Percentiles rank a stretch among this genome's conserved stretches.
These are phyloP conservation scores for Odontarrhena argentea DNA, from an alignment of 345 rosid species.

Conservation along the genomic window DNA sequence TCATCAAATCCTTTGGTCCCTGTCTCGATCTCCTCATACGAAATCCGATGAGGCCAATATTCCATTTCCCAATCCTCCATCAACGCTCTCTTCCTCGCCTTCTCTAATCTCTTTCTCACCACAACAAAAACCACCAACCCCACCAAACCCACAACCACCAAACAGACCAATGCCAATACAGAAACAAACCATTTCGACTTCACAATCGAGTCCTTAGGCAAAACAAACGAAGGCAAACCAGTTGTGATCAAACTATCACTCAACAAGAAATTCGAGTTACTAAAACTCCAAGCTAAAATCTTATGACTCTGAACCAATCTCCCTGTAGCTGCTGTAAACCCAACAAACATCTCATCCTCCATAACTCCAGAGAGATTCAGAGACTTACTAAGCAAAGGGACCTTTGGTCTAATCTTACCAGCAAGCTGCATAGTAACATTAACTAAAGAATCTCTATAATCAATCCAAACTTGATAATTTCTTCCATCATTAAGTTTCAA, in stretches of 20 bases:
- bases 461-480: slow-evolving; percentile 88
- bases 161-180: slow-evolving; percentile 44
- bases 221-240: slow-evolving; percentile 73
- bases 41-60: slow-evolving; percentile 80
- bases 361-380: slow-evolving; percentile 59
- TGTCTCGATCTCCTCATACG: slow-evolving; percentile 59
- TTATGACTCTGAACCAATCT: slow-evolving; percentile 59
- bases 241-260: slow-evolving; percentile 56
- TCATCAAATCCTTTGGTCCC: slow-evolving; percentile 67
- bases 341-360: slow-evolving; percentile 70
- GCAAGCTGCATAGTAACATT: slow-evolving; percentile 49
- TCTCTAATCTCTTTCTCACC: slow-evolving; percentile 52
- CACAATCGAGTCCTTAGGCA: slow-evolving; percentile 49
- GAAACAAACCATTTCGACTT: slow-evolving; percentile 52
- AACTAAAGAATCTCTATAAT: slow-evolving; percentile 46
- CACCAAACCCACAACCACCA: slow-evolving; percentile 41
- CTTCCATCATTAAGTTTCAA: slow-evolving; percentile 66
- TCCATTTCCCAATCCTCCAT: slow-evolving; percentile 92
- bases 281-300: slow-evolving; percentile 80
- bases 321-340: slow-evolving; percentile 76
- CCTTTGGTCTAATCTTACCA: slow-evolving; percentile 44
- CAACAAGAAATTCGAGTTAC: slow-evolving; percentile 57
- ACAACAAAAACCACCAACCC: slow-evolving; percentile 39
- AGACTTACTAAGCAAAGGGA: slow-evolving; percentile 50
- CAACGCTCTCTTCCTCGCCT: slow-evolving; percentile 52